Evolutionary conservation across 805 yeast genomes (phyloP).

Genomic region (Saccharomycopsis oosterbeekiorum): DNA sequence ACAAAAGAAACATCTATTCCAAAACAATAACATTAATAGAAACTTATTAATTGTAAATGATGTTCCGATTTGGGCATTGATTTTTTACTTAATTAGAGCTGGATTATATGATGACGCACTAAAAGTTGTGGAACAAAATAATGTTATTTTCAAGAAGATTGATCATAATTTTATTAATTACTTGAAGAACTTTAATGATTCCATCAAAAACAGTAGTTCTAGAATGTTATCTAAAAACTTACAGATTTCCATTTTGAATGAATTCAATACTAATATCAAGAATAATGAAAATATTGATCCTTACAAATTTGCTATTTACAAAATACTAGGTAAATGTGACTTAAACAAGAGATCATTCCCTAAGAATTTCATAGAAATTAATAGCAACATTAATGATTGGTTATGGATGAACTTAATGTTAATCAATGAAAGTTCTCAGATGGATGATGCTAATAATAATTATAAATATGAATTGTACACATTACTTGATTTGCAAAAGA

Average conservation of each 20-base stretch:
- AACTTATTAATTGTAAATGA: constrained; percentile 64
- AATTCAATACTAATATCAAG: constrained; percentile 77
- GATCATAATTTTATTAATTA: constrained; percentile 79
- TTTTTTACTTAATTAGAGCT: constrained; percentile 76
- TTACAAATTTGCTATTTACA: constrained; percentile 80
- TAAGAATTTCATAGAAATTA: constrained; percentile 40
- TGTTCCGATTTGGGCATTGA: constrained; percentile 87
- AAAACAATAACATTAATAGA: constrained; percentile 41
- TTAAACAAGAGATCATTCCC: constrained; percentile 57
- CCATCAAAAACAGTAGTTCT: constrained; percentile 28
- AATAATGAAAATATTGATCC: constrained; percentile 68
- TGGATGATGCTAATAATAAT: constrained; percentile 27
- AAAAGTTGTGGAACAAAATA: constrained; percentile 52
- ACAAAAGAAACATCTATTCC: constrained; percentile 32
- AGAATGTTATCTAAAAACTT: constrained; percentile 54
- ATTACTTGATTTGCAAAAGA: constrained; percentile 62
- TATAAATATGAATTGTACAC: constrained; percentile 64
- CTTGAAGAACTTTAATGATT: constrained; percentile 57
- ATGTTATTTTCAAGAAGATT: constrained; percentile 67
- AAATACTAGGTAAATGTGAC: constrained; percentile 86
- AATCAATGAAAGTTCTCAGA: constrained; percentile 44
- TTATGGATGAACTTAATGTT: constrained; percentile 84
- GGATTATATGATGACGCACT: constrained; percentile 77
- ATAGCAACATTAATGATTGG: constrained; percentile 86
- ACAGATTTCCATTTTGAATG: constrained; percentile 60